Base-by-base conservation (phyloP, 2,329 filamentous ascomycete genomes). In the Didymella lethalis region DNA sequence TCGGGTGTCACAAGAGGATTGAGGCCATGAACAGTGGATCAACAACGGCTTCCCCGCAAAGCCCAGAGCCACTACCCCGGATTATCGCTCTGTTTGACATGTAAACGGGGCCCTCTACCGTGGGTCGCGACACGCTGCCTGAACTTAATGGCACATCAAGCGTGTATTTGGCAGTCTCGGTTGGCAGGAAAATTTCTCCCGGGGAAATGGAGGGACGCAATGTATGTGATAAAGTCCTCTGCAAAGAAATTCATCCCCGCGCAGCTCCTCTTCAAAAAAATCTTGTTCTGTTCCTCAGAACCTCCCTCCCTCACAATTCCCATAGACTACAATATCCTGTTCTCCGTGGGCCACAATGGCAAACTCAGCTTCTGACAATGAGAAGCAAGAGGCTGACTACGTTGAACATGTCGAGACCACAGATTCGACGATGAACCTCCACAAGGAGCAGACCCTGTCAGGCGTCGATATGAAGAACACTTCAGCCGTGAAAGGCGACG, bases 401-500 rank as follows among this genome's bases (percentile, higher is more conserved):
- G 63, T 71, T 23, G 71, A 75, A 54, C 59, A 69, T 64, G 61
- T 65, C 20, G 59, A 59, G 16, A 67, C 67, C 4, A 64, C 58
- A 31, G 62, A 70, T 14, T 63, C 64, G 6, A 66, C 66, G 2
- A 60, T 74, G n/a, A 64, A 69, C 10, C 34, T 72, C 18, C 65
- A 65, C 12, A 70, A 70, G 34, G 63, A 70, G 45, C 57, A 62
- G 3, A 75, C 71, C 0, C 54, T 74, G 8, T 62, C 67, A n/a
- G 64, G 62, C 7, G 65, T 79, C 52, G 75, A 79, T 40, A 54
- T 77, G 51, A 68, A 69, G 2, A 79, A 79, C 52, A 59, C 59
- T 11, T 55, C 60, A 29, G 77, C 77, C 2, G 68, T 76, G 49
- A 77, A 77, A 64, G 77, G 77, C 29, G 77, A 79, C 54, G 71